phyloP scores from a whole-genome alignment of 2,329 filamentous ascomycete species.

The Cadophora sp. region DNA sequence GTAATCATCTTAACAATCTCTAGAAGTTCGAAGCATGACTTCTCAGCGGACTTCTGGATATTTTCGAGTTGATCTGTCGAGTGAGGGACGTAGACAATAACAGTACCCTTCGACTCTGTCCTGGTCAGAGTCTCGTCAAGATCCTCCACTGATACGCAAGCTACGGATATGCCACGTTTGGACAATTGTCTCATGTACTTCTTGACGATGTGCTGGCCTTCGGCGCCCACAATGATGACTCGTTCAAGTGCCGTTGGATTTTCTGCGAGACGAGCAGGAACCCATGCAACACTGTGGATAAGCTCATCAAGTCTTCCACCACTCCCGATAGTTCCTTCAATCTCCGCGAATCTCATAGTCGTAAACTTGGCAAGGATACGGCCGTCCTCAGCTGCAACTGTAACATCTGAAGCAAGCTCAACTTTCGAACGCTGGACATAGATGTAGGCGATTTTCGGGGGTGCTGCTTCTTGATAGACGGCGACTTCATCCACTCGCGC shows the following conservation, averaged over 20 bases:
- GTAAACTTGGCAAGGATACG: conserved; percentile 44
- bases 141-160: neutral
- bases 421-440: conserved; percentile 44
- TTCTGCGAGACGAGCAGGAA: conserved; percentile 46
- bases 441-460: conserved; percentile 13
- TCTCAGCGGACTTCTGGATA: neutral
- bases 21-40: neutral
- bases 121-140: neutral
- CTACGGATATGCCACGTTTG: neutral
- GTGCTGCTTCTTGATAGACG: conserved; percentile 42
- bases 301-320: conserved; percentile 39
- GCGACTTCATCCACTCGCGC: conserved; percentile 44
- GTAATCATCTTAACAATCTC: neutral
- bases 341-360: conserved; percentile 49
- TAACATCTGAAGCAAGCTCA: conserved; percentile 34
- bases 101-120: neutral
- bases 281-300: conserved; percentile 49
- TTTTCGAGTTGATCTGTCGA: neutral
- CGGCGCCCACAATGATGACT: neutral
- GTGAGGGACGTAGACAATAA: conserved; percentile 1
- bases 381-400: conserved; percentile 44
- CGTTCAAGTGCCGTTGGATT: neutral
- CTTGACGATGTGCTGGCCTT: neutral
- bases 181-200: conserved; percentile 4
- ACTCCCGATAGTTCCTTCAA: conserved; percentile 45